A percentile compares a stretch with the other conserved stretches of the same genome.
phyloP scores from a whole-genome alignment of 345 rosid species.

The Carallia pectinifolia region DNA sequence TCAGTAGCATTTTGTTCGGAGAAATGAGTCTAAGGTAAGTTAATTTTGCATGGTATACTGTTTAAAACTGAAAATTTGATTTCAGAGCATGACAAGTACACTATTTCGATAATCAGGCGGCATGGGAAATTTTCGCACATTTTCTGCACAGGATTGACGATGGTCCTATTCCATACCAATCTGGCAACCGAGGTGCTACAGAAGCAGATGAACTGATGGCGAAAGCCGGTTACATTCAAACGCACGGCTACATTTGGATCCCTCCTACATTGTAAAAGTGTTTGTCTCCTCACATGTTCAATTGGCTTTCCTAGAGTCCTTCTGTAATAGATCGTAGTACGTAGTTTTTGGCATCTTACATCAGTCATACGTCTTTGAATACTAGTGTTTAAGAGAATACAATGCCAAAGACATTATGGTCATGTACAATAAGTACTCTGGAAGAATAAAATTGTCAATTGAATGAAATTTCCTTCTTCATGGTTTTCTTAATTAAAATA shows the following conservation, averaged over 20 bases:
- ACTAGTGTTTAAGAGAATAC: too few species aligned
- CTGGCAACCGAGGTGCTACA: conserved; percentile 88
- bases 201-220: conserved; percentile 79
- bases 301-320: too few species aligned
- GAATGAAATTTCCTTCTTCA: too few species aligned
- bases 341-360: too few species aligned
- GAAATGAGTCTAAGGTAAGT: conserved; percentile 91
- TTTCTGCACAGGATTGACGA: conserved; percentile 75
- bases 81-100: conserved; percentile 1
- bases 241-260: conserved; percentile 96
- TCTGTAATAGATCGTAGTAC: too few species aligned
- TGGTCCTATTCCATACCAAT: conserved; percentile 67
- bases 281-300: too few species aligned
- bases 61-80: neutral
- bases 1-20: conserved; percentile 98
- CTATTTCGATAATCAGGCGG: conserved; percentile 56
- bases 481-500: too few species aligned
- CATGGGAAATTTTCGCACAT: conserved; percentile 98
- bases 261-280: conserved; percentile 75
- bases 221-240: conserved; percentile 82
- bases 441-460: too few species aligned
- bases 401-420: too few species aligned
- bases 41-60: conserved; percentile 5
- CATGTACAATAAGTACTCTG: too few species aligned
- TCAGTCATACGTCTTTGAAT: too few species aligned